Base-by-base conservation (phyloP, 176 grass and related monocot species). In the Avena atlantica region DNA sequence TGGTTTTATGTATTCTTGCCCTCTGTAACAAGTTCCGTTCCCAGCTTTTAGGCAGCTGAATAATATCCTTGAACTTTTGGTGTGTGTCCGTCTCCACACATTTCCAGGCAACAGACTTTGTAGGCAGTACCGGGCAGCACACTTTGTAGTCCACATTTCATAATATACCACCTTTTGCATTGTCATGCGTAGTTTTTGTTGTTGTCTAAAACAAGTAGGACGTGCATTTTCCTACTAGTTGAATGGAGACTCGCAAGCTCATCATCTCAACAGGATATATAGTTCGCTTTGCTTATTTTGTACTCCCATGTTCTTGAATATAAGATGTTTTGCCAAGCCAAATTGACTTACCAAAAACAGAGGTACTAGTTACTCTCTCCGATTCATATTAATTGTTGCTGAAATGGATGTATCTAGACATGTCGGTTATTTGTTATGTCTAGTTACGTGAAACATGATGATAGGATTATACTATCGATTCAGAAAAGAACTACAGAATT, bases 21-120 rank as follows among this genome's bases (percentile, higher is more conserved):
- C 23, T 78, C 17, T 86, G 56, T 89, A 86, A 45, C 55, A 58
- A 56, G 63, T 48, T 83, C 6, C 0, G 19, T 78, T 70, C 37
- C n/a, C 86, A 60, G 40, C 50, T 25, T 87, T 74, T 79, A 78
- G 89, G 65, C 89, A 74, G 65, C 34, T 73, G 65, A 87, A 84
- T 90, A 83, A 85, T 81, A 80, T 85, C 17, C 63, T 81, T 81
- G 56, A 65, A 86, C 77, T 76, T 61, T 77, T 60, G 50, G 69
- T 0, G 15, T 81, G 76, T 36, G 42, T 50, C 20, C 49, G 37
- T 84, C 70, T 53, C 70, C 44, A 42, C 63, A 60, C 77, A 36
- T 76, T 81, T 70, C 47, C 17, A 47, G 60, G 37, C 58, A 75
- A 27, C 23, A 59, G 12, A 29, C 13, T 67, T 44, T 27, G 19